These are phyloP conservation scores for Trametes hirsuta DNA, from an alignment of 1,284 basidiomycete species.

Conservation along the genomic window DNA sequence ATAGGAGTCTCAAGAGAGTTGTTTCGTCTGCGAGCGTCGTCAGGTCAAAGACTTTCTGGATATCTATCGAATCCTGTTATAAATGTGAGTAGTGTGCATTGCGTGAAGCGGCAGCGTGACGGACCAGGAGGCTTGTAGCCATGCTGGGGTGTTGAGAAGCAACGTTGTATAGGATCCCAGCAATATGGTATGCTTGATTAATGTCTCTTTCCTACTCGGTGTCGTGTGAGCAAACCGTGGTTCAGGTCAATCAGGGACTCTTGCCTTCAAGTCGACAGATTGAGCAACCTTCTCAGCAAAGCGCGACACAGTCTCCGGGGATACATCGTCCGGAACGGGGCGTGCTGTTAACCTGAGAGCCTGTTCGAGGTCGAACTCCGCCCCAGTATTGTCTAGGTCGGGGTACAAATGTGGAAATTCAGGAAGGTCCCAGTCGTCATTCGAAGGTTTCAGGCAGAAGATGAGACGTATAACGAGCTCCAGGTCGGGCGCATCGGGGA, in stretches of 20 bases:
- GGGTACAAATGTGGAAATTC: conserved; percentile 73
- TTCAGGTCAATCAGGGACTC: conserved; percentile 12
- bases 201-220: conserved; percentile 45
- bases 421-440: conserved; percentile 75
- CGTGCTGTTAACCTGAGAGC: conserved; percentile 53
- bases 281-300: conserved; percentile 60
- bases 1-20: conserved; percentile 56
- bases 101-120: background rate
- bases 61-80: conserved; percentile 56
- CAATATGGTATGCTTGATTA: conserved; percentile 56
- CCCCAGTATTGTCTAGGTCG: conserved; percentile 49
- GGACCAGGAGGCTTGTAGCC: conserved; percentile 48
- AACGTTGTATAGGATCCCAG: conserved; percentile 59
- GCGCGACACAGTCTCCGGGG: conserved; percentile 46
- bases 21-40: conserved; percentile 52
- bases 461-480: conserved; percentile 66
- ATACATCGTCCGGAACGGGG: conserved; percentile 59
- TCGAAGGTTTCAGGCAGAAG: conserved; percentile 74
- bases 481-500: conserved; percentile 63
- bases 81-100: background rate
- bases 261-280: conserved; percentile 56
- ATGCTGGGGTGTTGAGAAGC: conserved; percentile 63
- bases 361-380: conserved; percentile 56
- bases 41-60: conserved; percentile 55
- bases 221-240: background rate